These are phyloP conservation scores for Collybia sp. DNA, from an alignment of 768 basidiomycete genomes.

Conservation along the genomic window DNA sequence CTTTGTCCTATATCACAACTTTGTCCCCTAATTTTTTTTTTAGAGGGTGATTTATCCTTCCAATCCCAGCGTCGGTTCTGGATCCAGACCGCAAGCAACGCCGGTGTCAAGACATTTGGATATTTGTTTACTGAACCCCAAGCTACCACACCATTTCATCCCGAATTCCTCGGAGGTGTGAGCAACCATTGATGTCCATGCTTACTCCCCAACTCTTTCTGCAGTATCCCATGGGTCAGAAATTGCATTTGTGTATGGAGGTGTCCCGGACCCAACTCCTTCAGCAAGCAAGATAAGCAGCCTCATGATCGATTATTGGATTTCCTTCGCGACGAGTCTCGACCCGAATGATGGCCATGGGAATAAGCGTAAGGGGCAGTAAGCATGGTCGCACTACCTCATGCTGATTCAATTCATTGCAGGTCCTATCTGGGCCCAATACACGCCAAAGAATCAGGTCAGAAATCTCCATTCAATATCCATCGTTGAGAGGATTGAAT, in stretches of 20 bases:
- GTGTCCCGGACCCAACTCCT: conserved; percentile 16
- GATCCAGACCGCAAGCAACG: conserved; percentile 31
- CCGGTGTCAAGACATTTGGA: conserved; percentile 32
- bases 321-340: conserved; percentile 33
- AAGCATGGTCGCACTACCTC: not conserved
- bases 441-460: conserved; percentile 20
- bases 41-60: conserved; percentile 36
- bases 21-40: not conserved
- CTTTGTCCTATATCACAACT: not conserved
- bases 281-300: conserved; percentile 18
- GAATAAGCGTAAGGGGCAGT: conserved; percentile 16
- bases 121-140: conserved; percentile 39
- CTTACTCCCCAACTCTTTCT: not conserved
- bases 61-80: conserved; percentile 31
- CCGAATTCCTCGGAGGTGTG: conserved; percentile 21
- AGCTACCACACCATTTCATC: conserved; percentile 5
- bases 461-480: not conserved
- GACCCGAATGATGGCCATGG: conserved; percentile 35
- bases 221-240: conserved; percentile 30
- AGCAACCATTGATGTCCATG: not conserved
- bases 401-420: not conserved
- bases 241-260: conserved; percentile 29
- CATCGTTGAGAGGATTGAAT: not conserved
- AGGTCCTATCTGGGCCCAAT: conserved; percentile 26
- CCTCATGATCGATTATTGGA: conserved; percentile 38